These are phyloP conservation scores for Leccinum subgranulosum DNA, from an alignment of 768 basidiomycete genomes.

Conservation along the genomic window DNA sequence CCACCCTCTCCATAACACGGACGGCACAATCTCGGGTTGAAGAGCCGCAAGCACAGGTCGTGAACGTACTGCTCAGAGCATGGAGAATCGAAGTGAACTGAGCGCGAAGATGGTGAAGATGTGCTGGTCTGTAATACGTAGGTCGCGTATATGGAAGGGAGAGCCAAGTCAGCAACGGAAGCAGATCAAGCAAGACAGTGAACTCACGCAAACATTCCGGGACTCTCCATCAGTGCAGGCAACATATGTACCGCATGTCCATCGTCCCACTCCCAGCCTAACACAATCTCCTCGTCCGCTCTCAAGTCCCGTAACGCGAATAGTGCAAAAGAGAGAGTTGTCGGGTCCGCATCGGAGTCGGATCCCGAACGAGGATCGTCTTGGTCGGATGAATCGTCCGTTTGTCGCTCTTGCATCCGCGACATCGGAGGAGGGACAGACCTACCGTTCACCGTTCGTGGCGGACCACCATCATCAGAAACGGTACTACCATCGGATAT, in stretches of 20 bases:
- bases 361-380: constrained; percentile 13
- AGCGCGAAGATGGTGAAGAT: constrained; percentile 51
- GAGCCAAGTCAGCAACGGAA: constrained; percentile 10
- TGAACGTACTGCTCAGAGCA: constrained; percentile 65
- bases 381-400: constrained; percentile 17
- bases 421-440: constrained; percentile 7
- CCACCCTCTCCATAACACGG: constrained; percentile 62
- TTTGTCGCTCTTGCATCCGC: constrained; percentile 9
- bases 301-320: constrained; percentile 76
- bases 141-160: neutral
- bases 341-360: constrained; percentile 27
- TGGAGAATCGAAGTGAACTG: constrained; percentile 73
- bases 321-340: constrained; percentile 66
- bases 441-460: constrained; percentile 10
- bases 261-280: constrained; percentile 98
- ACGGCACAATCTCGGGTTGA: constrained; percentile 61
- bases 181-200: neutral
- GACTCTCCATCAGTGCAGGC: constrained; percentile 61
- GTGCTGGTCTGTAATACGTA: constrained; percentile 37
- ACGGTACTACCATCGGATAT: neutral
- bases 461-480: neutral
- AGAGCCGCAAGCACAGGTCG: constrained; percentile 71
- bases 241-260: constrained; percentile 78
- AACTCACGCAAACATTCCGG: constrained; percentile 57
- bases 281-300: constrained; percentile 78